phyloP scores from a whole-genome alignment of 108 stramenopile genomes.

The Nitzschia sp. region DNA sequence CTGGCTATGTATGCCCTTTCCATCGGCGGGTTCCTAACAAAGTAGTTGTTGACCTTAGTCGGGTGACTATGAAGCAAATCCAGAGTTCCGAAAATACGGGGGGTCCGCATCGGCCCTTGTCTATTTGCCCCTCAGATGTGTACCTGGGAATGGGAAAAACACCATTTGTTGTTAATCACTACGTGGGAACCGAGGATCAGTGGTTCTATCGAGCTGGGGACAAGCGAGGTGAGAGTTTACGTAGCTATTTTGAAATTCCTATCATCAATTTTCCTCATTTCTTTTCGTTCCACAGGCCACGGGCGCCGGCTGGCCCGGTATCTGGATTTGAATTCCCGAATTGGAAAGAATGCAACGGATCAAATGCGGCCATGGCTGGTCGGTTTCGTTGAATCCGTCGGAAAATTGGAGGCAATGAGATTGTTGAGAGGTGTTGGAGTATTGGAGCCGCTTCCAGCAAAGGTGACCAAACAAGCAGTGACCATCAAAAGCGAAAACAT shows the following conservation, averaged over 20 bases:
- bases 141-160: neutral
- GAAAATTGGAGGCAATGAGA: neutral
- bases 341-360: neutral
- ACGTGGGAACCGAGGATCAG: conserved; percentile 6
- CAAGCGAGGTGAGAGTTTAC: conserved; percentile 11
- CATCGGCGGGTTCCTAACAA: conserved; percentile 3
- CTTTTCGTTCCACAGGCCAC: too few species aligned
- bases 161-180: conserved; percentile 8
- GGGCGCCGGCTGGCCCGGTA: conserved; percentile 9
- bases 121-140: conserved; percentile 3
- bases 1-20: neutral
- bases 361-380: conserved; percentile 7
- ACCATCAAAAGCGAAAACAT: neutral
- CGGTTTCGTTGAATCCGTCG: conserved; percentile 13
- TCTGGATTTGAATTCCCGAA: conserved; percentile 7
- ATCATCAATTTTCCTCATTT: too few species aligned
- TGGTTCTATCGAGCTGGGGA: conserved; percentile 9
- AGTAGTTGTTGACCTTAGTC: conserved; percentile 3
- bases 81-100: neutral
- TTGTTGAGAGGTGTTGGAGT: conserved; percentile 4
- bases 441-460: conserved; percentile 4
- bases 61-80: neutral
- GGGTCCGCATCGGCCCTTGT: conserved; percentile 12
- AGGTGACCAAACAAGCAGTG: too few species aligned
- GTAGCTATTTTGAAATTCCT: too few species aligned